Base-by-base conservation (phyloP, 345 rosid species). In the Camelina sativa region DNA sequence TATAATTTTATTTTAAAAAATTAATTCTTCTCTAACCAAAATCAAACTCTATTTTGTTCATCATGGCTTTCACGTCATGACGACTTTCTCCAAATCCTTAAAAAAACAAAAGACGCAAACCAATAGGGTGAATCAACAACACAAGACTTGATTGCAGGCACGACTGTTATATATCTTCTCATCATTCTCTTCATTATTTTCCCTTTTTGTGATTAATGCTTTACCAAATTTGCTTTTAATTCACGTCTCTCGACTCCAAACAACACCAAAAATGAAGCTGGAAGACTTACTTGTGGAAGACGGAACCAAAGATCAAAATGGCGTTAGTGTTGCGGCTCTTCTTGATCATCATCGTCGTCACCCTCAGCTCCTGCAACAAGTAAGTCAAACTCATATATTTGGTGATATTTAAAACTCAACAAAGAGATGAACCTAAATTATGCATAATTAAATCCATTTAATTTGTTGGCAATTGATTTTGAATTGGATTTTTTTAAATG, bases 271-370 rank as follows among this genome's bases (percentile, higher is more conserved):
- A 28, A 92, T 89, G 96, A 92, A 86, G 75, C 86, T 92, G 51
- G 96, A 90, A 79, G 98, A 92, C 81, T 82, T 87, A 53, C 86
- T 88, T 63, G 86, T 67, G 85, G 77, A 78, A 78, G 87, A 87
- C 50, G 80, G 66, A 74, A 79, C 57, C 20, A 84, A 81, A 62
- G 84, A 79, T 30, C 78, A 71, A 50, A 62, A 66, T 7, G 61
- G 68, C 43, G 69, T 65, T 40, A 60, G 64, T 44, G 69, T 72
- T 11, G 81, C 73, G 0, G 8, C 76, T 60, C 69, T 66, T 72
- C 73, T 66, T 53, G 77, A 72, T 78, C 77, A 78, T 59, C 73
- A 72, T 34, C 77, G 72, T 51, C 81, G 62, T 53, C 69, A 41
- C 11, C 69, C 34, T 4, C 73, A 56, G 2, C 54, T 44, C 23